Conservation (phyloP, 2,329 filamentous ascomycete genomes). For the Pseudocercospora fuligena region DNA sequence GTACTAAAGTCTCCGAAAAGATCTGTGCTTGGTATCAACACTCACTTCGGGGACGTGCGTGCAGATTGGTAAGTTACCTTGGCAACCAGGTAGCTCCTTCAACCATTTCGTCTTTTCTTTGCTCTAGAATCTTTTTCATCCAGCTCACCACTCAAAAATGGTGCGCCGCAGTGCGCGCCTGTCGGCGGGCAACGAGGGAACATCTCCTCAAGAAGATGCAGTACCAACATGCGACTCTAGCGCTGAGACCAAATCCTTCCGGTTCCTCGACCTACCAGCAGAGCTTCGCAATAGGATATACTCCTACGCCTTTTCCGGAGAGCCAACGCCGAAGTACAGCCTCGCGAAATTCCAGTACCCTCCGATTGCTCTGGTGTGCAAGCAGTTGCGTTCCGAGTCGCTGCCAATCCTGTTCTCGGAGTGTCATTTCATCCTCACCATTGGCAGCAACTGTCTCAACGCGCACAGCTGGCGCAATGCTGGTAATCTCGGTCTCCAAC, state of each 20-base stretch:
- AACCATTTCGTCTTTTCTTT: background rate
- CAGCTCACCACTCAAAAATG: background rate
- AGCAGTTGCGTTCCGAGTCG: slow-evolving; percentile 10
- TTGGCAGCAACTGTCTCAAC: slow-evolving; percentile 15
- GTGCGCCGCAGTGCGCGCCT: background rate
- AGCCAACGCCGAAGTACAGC: background rate
- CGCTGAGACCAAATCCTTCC: slow-evolving; percentile 15
- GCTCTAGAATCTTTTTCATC: background rate
- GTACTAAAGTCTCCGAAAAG: background rate
- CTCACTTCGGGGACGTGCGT: background rate
- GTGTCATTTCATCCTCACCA: slow-evolving; percentile 13
- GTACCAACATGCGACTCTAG: background rate
- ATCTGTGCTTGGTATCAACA: background rate
- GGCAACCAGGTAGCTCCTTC: background rate
- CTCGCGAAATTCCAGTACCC: slow-evolving; percentile 11
- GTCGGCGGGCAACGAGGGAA: background rate
- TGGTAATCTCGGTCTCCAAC: slow-evolving; percentile 5
- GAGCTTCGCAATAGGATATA: slow-evolving; percentile 39
- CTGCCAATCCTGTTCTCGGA: slow-evolving; percentile 11
- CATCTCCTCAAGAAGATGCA: background rate
- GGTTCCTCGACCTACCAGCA: slow-evolving; percentile 43
- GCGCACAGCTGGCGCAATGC: background rate
- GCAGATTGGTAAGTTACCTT: background rate
- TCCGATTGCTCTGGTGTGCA: slow-evolving; percentile 12
- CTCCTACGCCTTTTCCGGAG: slow-evolving; percentile 4